Percentiles rank a stretch among this genome's conserved stretches.
These are phyloP conservation scores for Lipomyces kockii DNA, from an alignment of 805 yeast species.

Conservation along the genomic window DNA sequence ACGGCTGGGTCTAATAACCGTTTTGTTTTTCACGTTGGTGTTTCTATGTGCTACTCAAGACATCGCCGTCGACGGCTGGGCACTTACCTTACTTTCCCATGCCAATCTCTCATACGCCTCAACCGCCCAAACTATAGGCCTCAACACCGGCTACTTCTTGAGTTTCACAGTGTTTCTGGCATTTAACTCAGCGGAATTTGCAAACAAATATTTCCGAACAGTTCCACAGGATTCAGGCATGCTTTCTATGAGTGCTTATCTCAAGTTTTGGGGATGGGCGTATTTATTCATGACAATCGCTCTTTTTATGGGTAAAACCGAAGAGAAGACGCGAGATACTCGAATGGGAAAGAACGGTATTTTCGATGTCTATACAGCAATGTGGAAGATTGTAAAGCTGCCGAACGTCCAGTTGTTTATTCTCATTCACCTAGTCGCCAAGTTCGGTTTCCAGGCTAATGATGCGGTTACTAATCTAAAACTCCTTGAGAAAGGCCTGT, in stretches of 20 bases:
- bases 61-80: constrained; percentile 99
- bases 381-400: constrained; percentile 51
- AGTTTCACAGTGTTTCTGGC: constrained; percentile 92
- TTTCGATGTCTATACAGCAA: constrained; percentile 44
- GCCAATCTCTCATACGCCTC: constrained; percentile 87
- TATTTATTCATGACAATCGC: constrained; percentile 70
- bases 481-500: constrained; percentile 84
- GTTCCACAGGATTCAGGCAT: constrained; percentile 67
- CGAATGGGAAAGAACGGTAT: constrained; percentile 43
- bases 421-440: constrained; percentile 74
- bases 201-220: constrained; percentile 76
- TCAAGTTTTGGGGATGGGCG: constrained; percentile 74
- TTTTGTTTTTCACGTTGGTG: constrained; percentile 74
- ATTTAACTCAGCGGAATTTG: constrained; percentile 88
- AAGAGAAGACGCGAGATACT: constrained; percentile 60
- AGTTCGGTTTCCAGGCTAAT: constrained; percentile 92
- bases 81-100: constrained; percentile 80
- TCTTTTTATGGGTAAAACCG: constrained; percentile 65
- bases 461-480: constrained; percentile 95
- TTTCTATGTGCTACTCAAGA: constrained; percentile 96
- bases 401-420: constrained; percentile 76
- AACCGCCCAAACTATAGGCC: constrained; percentile 95
- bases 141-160: constrained; percentile 89
- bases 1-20: constrained; percentile 60
- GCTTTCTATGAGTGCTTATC: constrained; percentile 72